Base-by-base conservation (phyloP, 139 green algal genomes). In the Tetraselmis striata region DNA sequence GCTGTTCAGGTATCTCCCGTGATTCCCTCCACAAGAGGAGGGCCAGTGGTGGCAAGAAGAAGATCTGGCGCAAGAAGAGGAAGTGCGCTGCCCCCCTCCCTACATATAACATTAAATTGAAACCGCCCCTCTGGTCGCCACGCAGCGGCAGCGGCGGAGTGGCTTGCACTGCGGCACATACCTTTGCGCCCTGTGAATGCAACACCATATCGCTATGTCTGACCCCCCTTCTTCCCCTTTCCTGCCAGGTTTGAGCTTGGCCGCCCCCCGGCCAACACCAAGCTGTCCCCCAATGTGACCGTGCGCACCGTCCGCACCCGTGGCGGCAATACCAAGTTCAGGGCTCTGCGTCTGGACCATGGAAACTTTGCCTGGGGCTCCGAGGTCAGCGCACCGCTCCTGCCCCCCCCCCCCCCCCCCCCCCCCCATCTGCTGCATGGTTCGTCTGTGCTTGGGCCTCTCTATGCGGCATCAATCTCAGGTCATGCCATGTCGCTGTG, bases 321-420 rank as follows among this genome's bases (percentile, higher is more conserved):
- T 59, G 97, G 97, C 75, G 97, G 97, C 79, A 98, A 99, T 94
- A 90, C 86, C 84, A 99, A 99, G 92, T 99, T 98, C 94, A 92
- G 97, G 78, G 97, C 97, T 0, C 91, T 99, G 83, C 94, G 97
- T 59, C 92, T 99, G 80, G 97, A 99, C 91, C 79, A 86, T 77
- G 97, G 97, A 86, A 99, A 98, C 92, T 99, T 95, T 90, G 95
- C 94, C 26, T 99, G 96, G 96, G 91, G 92, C 59, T 93, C 87
- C 76, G 94, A 97, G 88, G 89, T 91, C 79, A 18, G 83, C 1
- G 30, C 74, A n/a, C n/a, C n/a, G n/a, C n/a, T n/a, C n/a, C n/a
- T n/a, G n/a, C n/a, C n/a, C n/a, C n/a, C n/a, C n/a, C n/a, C n/a
- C n/a, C n/a, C n/a, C n/a, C n/a, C n/a, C n/a, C n/a, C n/a, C n/a